phyloP scores from a whole-genome alignment of 129 eudicot species.

The Pseudognaphalium luteoalbum region DNA sequence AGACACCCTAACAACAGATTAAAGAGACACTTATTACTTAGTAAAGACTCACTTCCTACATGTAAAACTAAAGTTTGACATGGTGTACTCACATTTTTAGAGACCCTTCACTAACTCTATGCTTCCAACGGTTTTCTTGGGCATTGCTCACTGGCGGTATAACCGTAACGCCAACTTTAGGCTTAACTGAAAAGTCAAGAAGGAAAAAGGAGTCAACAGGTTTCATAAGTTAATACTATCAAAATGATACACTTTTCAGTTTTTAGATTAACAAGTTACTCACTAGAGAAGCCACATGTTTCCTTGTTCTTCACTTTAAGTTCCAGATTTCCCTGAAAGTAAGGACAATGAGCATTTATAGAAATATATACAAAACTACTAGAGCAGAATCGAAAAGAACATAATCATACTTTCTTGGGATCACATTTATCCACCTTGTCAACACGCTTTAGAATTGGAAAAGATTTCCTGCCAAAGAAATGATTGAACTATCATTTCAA shows the following conservation, averaged over 20 bases:
- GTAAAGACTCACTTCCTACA: not conserved
- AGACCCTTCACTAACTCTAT: slow-evolving; percentile 53
- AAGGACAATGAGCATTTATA: slow-evolving; percentile 8
- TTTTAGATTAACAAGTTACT: slow-evolving; percentile 16
- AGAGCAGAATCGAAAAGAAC: not conserved
- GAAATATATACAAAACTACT: not conserved
- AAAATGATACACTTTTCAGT: not conserved
- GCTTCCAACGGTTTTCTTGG: slow-evolving; percentile 38
- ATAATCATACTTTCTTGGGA: slow-evolving; percentile 42
- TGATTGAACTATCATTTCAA: slow-evolving; percentile 13
- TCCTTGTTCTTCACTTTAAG: slow-evolving; percentile 31
- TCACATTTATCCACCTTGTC: slow-evolving; percentile 40
- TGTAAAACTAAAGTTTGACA: not conserved
- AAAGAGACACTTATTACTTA: slow-evolving; percentile 10
- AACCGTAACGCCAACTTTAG: slow-evolving; percentile 42
- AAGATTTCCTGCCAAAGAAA: slow-evolving; percentile 57
- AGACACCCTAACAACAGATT: slow-evolving; percentile 36
- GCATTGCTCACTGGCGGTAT: slow-evolving; percentile 46
- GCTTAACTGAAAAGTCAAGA: slow-evolving; percentile 51
- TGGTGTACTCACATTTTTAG: slow-evolving; percentile 39
- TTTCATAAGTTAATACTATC: not conserved
- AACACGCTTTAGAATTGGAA: slow-evolving; percentile 56
- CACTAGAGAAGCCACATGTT: slow-evolving; percentile 57
- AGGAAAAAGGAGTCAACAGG: slow-evolving; percentile 3
- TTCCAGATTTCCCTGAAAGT: slow-evolving; percentile 49